These are phyloP conservation scores for Tolypocladium cylindrosporum DNA, from an alignment of 2,329 filamentous ascomycete species.

Conservation along the genomic window DNA sequence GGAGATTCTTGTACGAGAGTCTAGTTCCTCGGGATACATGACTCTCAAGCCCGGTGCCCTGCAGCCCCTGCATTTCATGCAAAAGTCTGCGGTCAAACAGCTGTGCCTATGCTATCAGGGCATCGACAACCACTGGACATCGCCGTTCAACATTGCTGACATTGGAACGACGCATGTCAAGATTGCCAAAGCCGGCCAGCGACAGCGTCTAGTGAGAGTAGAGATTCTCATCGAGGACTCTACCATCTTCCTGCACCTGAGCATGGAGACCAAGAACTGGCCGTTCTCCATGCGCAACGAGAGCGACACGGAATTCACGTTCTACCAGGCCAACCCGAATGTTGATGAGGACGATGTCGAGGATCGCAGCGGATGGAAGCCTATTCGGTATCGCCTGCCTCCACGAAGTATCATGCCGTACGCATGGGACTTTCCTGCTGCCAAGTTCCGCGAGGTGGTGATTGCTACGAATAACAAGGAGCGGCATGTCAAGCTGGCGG, in stretches of 20 bases:
- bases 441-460: constrained; percentile 90
- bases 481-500: constrained; percentile 84
- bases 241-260: constrained; percentile 87
- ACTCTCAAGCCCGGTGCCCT: constrained; percentile 68
- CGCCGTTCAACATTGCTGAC: constrained; percentile 94
- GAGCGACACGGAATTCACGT: constrained; percentile 92
- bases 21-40: constrained; percentile 79
- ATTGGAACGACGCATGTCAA: constrained; percentile 90
- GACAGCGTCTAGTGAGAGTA: constrained; percentile 77
- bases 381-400: constrained; percentile 84
- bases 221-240: constrained; percentile 89
- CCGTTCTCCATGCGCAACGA: constrained; percentile 98
- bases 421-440: constrained; percentile 96
- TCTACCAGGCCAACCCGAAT: constrained; percentile 91
- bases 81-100: constrained; percentile 75
- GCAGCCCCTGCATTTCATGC: constrained; percentile 81
- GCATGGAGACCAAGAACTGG: constrained; percentile 88
- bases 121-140: constrained; percentile 94
- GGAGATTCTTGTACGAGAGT: constrained; percentile 81
- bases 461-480: constrained; percentile 48
- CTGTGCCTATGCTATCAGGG: constrained; percentile 88
- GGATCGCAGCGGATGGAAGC: constrained; percentile 81
- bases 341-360: constrained; percentile 81
- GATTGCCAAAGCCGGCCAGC: constrained; percentile 79
- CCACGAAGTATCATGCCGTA: constrained; percentile 98